Percentiles rank a stretch among this genome's conserved stretches.
Conservation (phyloP, 1,284 basidiomycete species). For the Amylostereum chailletii region DNA sequence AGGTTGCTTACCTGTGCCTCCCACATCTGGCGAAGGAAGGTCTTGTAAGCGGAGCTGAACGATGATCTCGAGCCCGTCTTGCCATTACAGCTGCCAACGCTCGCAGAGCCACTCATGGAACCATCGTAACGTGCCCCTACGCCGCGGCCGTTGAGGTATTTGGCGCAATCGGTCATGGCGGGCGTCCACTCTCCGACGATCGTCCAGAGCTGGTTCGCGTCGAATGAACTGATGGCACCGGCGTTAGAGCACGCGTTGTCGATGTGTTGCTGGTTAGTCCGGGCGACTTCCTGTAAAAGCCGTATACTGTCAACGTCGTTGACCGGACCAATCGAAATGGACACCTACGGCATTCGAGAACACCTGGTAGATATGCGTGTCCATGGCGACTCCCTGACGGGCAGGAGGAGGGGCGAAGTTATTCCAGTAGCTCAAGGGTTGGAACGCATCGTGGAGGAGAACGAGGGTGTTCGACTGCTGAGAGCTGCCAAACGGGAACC, state of each 20-base stretch:
- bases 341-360: conserved; percentile 49
- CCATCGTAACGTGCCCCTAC: conserved; percentile 78
- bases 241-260: conserved; percentile 48
- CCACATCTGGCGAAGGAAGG: conserved; percentile 75
- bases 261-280: conserved; percentile 56
- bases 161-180: conserved; percentile 81
- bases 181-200: conserved; percentile 84
- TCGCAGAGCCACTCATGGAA: conserved; percentile 52
- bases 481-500: conserved; percentile 51
- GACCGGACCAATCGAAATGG: neutral
- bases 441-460: conserved; percentile 83
- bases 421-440: conserved; percentile 66
- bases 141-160: conserved; percentile 50
- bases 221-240: conserved; percentile 39
- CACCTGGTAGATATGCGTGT: conserved; percentile 79
- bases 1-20: conserved; percentile 60
- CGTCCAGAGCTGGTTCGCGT: conserved; percentile 45
- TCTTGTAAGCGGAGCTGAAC: conserved; percentile 78
- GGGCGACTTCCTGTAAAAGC: conserved; percentile 37
- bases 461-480: conserved; percentile 55
- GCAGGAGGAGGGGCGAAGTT: conserved; percentile 54
- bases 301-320: neutral
- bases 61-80: conserved; percentile 62
- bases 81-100: conserved; percentile 66
- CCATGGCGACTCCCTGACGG: conserved; percentile 70